phyloP scores from a whole-genome alignment of 305 asterid genomes.

The Rubia peregrina region DNA sequence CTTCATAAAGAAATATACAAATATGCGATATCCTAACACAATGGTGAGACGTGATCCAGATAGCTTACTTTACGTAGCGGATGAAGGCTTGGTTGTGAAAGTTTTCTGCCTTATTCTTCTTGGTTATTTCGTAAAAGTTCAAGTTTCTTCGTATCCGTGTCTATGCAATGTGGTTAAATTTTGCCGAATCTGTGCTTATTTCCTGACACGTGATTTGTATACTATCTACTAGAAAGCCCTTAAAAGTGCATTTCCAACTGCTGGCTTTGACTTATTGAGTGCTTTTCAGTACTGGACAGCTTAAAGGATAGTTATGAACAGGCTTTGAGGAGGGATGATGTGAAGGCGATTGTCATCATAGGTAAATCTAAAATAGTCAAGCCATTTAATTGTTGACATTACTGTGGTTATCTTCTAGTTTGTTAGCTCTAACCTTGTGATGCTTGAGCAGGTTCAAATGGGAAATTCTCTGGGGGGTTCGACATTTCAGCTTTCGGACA shows the following conservation, averaged over 20 bases:
- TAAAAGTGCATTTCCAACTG: background rate
- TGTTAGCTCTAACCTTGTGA: constrained; percentile 3
- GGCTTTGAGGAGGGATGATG: constrained; percentile 74
- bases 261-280: background rate
- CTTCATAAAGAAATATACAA: too few species aligned
- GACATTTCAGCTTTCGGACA: constrained; percentile 76
- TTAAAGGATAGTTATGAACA: constrained; percentile 71
- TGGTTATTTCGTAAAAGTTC: background rate
- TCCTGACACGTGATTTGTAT: background rate
- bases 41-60: too few species aligned
- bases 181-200: background rate
- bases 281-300: constrained; percentile 68
- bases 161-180: background rate
- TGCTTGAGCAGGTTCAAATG: constrained; percentile 67
- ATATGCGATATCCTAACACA: too few species aligned
- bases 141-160: background rate
- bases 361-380: constrained; percentile 29
- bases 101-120: background rate
- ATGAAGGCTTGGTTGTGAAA: too few species aligned
- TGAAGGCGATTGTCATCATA: constrained; percentile 81
- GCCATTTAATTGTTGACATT: background rate
- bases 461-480: constrained; percentile 94
- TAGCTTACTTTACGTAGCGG: too few species aligned
- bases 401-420: background rate
- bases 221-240: background rate